Base-by-base conservation (phyloP, 2,329 filamentous ascomycete genomes). In the Neoascochyta sp. region DNA sequence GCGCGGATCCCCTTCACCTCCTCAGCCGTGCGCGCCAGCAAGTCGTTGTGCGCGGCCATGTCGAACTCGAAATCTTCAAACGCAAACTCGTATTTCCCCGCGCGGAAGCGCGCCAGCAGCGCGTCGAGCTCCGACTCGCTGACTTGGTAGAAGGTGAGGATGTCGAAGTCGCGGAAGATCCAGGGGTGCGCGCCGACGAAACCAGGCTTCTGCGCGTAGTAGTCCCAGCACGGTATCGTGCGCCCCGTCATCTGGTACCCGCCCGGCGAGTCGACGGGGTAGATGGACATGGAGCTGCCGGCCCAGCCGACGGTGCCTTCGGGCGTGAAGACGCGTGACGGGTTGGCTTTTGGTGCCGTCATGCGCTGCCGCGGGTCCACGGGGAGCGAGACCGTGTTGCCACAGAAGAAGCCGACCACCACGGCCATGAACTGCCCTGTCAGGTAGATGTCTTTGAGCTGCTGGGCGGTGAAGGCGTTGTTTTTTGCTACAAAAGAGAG, bases 131-230 rank as follows among this genome's bases (percentile, higher is more conserved):
- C 71, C 9, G 62, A 56, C 39, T 76, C 70, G 18, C 45, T 64
- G 9, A 78, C 74, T 32, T 69, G 65, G 40, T 76, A 72, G 50
- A 73, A 78, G 0, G 67, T 71, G 12, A 78, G 60, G 23, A 75
- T 64, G 41, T 79, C 75, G 37, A 78, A 76, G 39, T 76, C 70
- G 27, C 70, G 63, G 43, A 76, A 78, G 2, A 78, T 60, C 68
- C 74, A 76, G 0, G 75, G 74, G 0, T 64, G 53, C 0, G 62
- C 41, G 3, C 52, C 60, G 4, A 15, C 26, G 43, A 75, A 78
- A 2, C 69, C 69, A 0, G 57, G 55, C 39, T 75, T 76, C 41
- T 65, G 71, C 0, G 72, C 71, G 6, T 74, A 64, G 20, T 69
- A 68, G 40, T 78, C 75, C 24, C 72, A 71, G 10, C 70, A 69